A percentile compares a stretch with the other conserved stretches of the same genome.
Conservation (phyloP, 495 filamentous ascomycete species). For the Corynascus novoguineensis region DNA sequence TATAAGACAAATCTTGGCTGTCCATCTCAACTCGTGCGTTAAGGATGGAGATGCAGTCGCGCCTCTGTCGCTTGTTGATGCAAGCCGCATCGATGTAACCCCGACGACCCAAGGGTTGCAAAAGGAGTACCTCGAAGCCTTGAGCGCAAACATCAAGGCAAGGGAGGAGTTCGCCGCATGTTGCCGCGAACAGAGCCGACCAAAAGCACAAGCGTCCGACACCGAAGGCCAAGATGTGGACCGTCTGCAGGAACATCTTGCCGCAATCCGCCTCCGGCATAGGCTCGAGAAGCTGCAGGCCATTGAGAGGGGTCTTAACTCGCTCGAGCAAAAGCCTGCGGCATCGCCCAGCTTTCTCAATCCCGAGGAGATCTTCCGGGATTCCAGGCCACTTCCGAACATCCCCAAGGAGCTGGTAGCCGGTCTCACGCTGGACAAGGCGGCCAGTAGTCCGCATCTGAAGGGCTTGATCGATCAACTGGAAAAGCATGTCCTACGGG, state of each 20-base stretch:
- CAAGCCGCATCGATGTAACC: slow-evolving; percentile 17
- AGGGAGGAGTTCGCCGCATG: slow-evolving; percentile 41
- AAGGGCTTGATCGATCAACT: slow-evolving; percentile 54
- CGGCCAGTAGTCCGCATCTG: slow-evolving; percentile 30
- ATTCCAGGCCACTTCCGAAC: slow-evolving; percentile 42
- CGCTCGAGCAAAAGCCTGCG: slow-evolving; percentile 52
- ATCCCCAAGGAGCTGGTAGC: slow-evolving; percentile 44
- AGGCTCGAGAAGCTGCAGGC: slow-evolving; percentile 50
- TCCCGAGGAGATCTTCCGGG: slow-evolving; percentile 37
- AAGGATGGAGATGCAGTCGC: slow-evolving; percentile 25
- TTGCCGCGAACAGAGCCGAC: slow-evolving; percentile 19
- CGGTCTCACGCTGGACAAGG: slow-evolving; percentile 33
- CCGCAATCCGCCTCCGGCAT: slow-evolving; percentile 44
- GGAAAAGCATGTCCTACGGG: slow-evolving; percentile 58
- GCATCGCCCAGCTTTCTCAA: slow-evolving; percentile 47
- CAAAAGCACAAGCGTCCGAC: slow-evolving; percentile 10
- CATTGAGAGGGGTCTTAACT: slow-evolving; percentile 37
- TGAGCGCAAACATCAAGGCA: slow-evolving; percentile 54
- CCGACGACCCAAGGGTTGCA: slow-evolving; percentile 33
- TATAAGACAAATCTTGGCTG: slow-evolving; percentile 39
- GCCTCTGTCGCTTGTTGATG: slow-evolving; percentile 37
- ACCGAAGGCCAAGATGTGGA: slow-evolving; percentile 13
- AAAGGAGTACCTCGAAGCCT: slow-evolving; percentile 52
- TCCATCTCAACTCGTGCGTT: slow-evolving; percentile 35
- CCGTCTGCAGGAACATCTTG: slow-evolving; percentile 47